phyloP scores from a whole-genome alignment of 177 flowering plant species.

The Vitis hybrid region DNA sequence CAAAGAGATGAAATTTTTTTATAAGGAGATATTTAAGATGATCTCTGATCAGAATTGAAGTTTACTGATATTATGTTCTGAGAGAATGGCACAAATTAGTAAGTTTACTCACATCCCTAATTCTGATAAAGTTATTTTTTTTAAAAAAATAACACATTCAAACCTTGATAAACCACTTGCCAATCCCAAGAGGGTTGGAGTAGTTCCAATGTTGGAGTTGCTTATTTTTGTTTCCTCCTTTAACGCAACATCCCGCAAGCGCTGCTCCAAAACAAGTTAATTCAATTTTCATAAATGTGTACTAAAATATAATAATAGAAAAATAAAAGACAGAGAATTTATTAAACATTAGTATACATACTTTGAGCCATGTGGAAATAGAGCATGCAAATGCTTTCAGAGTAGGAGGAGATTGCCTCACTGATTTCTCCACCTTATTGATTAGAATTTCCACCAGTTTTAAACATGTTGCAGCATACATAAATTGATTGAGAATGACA shows the following conservation, averaged over 20 bases:
- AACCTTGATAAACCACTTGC: slow-evolving; percentile 76
- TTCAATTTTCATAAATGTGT: background rate
- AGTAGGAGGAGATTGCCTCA: slow-evolving; percentile 55
- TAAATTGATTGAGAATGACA: slow-evolving; percentile 60
- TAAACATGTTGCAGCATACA: slow-evolving; percentile 75
- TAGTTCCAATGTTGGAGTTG: slow-evolving; percentile 27
- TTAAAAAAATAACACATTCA: slow-evolving; percentile 2
- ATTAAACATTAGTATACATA: slow-evolving; percentile 20
- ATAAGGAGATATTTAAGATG: background rate
- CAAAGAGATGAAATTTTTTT: too few species aligned
- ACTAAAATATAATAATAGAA: background rate
- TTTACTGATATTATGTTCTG: background rate
- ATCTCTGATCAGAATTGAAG: background rate
- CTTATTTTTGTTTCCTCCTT: slow-evolving; percentile 66
- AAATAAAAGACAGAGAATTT: background rate
- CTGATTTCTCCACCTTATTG: slow-evolving; percentile 37
- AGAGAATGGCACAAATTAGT: background rate
- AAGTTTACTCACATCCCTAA: background rate
- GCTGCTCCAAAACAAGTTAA: slow-evolving; percentile 39
- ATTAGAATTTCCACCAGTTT: slow-evolving; percentile 53
- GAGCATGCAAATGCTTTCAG: slow-evolving; percentile 73
- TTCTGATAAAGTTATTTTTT: background rate
- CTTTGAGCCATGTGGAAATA: slow-evolving; percentile 75
- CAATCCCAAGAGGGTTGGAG: slow-evolving; percentile 73
- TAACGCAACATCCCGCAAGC: slow-evolving; percentile 64